A percentile compares a stretch with the other conserved stretches of the same genome.
These are phyloP conservation scores for Metschnikowia similis DNA, from an alignment of 805 yeast species.

Conservation along the genomic window DNA sequence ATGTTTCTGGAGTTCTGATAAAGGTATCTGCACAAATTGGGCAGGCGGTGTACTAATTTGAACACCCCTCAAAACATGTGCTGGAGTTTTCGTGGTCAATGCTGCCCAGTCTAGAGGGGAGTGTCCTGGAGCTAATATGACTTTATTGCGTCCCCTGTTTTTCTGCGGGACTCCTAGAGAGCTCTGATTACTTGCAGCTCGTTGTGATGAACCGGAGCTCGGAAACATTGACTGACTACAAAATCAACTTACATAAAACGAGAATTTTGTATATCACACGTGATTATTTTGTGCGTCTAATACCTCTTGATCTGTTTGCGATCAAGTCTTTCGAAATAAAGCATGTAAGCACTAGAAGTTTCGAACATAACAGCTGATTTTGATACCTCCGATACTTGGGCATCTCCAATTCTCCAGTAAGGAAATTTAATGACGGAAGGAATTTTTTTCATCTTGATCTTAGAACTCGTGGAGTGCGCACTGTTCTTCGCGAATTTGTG, in stretches of 20 bases:
- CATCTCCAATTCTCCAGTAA: slow-evolving; percentile 85
- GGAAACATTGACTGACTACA: slow-evolving; percentile 12
- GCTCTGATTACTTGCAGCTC: slow-evolving; percentile 19
- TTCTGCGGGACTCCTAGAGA: slow-evolving; percentile 14
- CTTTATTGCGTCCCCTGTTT: slow-evolving; percentile 40
- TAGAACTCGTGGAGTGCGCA: slow-evolving; percentile 10
- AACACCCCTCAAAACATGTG: slow-evolving; percentile 51
- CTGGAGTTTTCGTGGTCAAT: slow-evolving; percentile 41
- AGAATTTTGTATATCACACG: slow-evolving; percentile 1
- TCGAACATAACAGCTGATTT: slow-evolving; percentile 59
- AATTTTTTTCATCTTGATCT: slow-evolving; percentile 47
- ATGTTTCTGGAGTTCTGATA: slow-evolving; percentile 59
- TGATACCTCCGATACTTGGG: slow-evolving; percentile 59
- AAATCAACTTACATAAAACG: not conserved
- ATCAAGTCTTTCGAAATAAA: slow-evolving; percentile 67
- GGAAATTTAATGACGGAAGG: slow-evolving; percentile 56
- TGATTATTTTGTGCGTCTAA: slow-evolving; percentile 8
- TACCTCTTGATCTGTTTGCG: slow-evolving; percentile 10
- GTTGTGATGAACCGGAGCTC: slow-evolving; percentile 32
- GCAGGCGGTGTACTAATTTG: slow-evolving; percentile 51
- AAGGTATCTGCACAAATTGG: slow-evolving; percentile 44
- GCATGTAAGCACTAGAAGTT: slow-evolving; percentile 75
- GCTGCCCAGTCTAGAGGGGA: slow-evolving; percentile 88
- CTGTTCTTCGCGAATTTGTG: slow-evolving; percentile 10
- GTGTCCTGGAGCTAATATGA: slow-evolving; percentile 68